A percentile compares a stretch with the other conserved stretches of the same genome.
Evolutionary conservation across 2,329 filamentous ascomycete genomes (phyloP).

Genomic region (Harringtonia lauricola): DNA sequence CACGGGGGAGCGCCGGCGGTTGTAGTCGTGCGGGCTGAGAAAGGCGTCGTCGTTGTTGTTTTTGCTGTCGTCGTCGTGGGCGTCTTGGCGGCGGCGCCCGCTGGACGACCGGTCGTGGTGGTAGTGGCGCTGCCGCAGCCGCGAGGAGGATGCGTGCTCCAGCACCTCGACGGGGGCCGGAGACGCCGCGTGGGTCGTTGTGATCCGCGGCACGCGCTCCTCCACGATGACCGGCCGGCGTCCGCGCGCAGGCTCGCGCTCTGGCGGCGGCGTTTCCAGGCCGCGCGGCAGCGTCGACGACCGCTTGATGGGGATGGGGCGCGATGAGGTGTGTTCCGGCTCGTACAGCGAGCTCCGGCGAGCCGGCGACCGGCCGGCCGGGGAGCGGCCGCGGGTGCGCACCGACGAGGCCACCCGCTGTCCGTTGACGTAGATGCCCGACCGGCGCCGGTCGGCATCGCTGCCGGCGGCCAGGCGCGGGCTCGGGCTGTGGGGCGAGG

Average conservation of each 20-base stretch:
- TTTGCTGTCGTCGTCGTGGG: not conserved
- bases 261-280: constrained; percentile 5
- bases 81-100: not conserved
- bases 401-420: constrained; percentile 6
- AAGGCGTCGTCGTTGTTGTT: not conserved
- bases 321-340: not conserved
- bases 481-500: constrained; percentile 4
- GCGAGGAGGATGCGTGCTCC: constrained; percentile 7
- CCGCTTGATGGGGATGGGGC: constrained; percentile 16
- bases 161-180: constrained; percentile 8
- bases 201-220: constrained; percentile 8
- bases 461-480: not conserved
- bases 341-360: too few relatives aligned
- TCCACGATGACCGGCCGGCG: constrained; percentile 14
- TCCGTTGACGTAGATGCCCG: constrained; percentile 16
- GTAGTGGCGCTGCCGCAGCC: constrained; percentile 3
- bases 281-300: constrained; percentile 15
- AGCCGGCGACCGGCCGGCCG: too few relatives aligned
- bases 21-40: constrained; percentile 4
- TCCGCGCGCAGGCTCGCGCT: constrained; percentile 10
- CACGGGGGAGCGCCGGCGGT: not conserved
- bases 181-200: not conserved
- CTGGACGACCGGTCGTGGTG: not conserved
- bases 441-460: constrained; percentile 13
- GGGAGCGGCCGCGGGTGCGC: not conserved